Evolutionary conservation across 176 grass and related monocot genomes (phyloP), one percentile per base, ranked within the genome.

Genomic region (Eleusine coracana): DNA sequence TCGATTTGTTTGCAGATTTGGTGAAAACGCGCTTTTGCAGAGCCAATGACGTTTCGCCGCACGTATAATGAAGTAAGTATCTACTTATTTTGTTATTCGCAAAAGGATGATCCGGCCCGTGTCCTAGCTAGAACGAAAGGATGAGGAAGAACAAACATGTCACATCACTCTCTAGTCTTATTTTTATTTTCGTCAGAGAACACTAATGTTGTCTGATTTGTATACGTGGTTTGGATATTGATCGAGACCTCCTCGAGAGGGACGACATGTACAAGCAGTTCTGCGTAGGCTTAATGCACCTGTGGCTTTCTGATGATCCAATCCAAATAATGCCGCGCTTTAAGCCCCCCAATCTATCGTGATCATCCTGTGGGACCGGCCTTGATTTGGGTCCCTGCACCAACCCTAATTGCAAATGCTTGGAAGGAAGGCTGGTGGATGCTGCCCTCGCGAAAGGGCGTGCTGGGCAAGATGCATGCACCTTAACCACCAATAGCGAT

Each of bases 381-480:
- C 79, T 6, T 68, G 83, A 83, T 86, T 45, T 68, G 79, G 79
- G 60, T 69, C 68, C 10, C 60, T 66, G 75, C 85, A 87, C 76
- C 81, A 81, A 87, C 64, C 77, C 76, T 81, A 34, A 0, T 56
- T 73, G 61, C 68, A 77, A n/a, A 73, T 78, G 85, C 71, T 52
- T 66, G 29, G 71, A 71, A 29, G 67, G 79, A 87, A 86, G 83
- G 83, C 79, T 44, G 79, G 74, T 86, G 88, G 88, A 90, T 90
- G 84, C 88, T 76, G 73, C 83, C 29, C 56, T 23, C n/a, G 3
- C 65, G 67, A 74, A 73, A 73, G 49, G 61, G 40, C 20, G 41
- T 56, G 79, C 34, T 68, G 74, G 50, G 74, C 84, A 74, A 61
- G 88, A 86, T 90, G 84, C 88, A 86, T 86, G 83, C 74, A 90